A percentile compares a stretch with the other conserved stretches of the same genome.
phyloP scores from a whole-genome alignment of 345 rosid genomes.

The Acer yangbiense region DNA sequence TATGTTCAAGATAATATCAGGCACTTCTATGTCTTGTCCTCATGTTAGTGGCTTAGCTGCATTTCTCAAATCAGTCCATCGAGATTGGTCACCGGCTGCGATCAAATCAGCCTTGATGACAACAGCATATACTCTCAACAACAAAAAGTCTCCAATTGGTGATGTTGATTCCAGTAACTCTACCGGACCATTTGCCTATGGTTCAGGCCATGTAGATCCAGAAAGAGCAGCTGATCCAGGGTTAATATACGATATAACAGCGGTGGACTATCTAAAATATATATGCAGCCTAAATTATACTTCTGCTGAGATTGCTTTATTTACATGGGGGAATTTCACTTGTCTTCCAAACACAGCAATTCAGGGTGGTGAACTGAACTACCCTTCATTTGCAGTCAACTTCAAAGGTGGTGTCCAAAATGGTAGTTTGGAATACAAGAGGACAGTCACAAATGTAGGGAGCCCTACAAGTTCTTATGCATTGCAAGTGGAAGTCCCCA shows the following conservation, averaged over 20 bases:
- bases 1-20: no score
- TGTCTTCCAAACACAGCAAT: no score
- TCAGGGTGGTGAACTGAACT: no score
- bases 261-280: conserved; percentile 39
- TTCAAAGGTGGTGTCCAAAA: no score
- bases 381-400: no score
- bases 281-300: conserved; percentile 54
- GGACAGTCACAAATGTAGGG: conserved; percentile 59
- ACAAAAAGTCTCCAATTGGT: no score
- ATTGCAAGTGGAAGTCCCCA: conserved; percentile 41
- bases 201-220: conserved; percentile 64
- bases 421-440: conserved; percentile 21
- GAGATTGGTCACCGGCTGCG: no score
- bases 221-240: conserved; percentile 60
- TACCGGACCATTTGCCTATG: conserved; percentile 41
- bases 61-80: no score
- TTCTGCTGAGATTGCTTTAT: conserved; percentile 31
- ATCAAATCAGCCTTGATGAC: no score
- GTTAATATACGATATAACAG: conserved; percentile 44
- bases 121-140: no score
- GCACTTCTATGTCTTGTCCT: no score
- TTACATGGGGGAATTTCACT: conserved; percentile 22
- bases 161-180: conserved; percentile 21
- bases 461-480: conserved; percentile 20
- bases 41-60: no score